Evolutionary conservation across 345 rosid species (phyloP).

Genomic region (Populus nigra): DNA sequence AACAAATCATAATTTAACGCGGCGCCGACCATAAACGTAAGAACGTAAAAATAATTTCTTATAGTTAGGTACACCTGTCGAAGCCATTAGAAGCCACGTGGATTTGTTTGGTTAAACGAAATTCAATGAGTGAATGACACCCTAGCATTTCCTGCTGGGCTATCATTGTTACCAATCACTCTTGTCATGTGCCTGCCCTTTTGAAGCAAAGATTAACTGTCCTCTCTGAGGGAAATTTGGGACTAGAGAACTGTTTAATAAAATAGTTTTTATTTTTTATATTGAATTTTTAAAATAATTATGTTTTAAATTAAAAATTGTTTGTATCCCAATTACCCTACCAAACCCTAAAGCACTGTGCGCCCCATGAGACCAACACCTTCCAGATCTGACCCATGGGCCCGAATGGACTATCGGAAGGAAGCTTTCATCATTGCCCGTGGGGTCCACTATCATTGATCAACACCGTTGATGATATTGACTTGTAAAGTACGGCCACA

Average conservation of each 20-base stretch:
- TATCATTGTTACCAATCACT: background rate
- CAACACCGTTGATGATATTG: background rate
- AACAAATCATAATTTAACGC: background rate
- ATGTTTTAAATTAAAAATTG: background rate
- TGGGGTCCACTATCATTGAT: background rate
- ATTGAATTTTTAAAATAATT: no score
- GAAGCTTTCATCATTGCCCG: background rate
- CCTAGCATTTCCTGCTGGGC: background rate
- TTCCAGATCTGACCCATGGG: background rate
- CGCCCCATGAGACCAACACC: conserved; percentile 13
- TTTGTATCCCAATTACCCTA: background rate
- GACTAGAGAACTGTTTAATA: no score
- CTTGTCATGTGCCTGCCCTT: background rate
- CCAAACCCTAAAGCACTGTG: conserved; percentile 1
- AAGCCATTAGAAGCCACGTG: conserved; percentile 3
- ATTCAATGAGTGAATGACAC: background rate
- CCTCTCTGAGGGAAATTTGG: no score
- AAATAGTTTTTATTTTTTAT: no score
- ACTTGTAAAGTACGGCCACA: background rate
- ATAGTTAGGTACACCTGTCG: conserved; percentile 8
- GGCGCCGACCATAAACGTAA: background rate
- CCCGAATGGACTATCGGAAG: background rate
- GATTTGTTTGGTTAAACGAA: no score
- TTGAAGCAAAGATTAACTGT: background rate
- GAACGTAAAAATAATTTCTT: background rate